Conservation (phyloP, 1,139 yeast genomes). For the Sugiyamaella neomexicana region DNA sequence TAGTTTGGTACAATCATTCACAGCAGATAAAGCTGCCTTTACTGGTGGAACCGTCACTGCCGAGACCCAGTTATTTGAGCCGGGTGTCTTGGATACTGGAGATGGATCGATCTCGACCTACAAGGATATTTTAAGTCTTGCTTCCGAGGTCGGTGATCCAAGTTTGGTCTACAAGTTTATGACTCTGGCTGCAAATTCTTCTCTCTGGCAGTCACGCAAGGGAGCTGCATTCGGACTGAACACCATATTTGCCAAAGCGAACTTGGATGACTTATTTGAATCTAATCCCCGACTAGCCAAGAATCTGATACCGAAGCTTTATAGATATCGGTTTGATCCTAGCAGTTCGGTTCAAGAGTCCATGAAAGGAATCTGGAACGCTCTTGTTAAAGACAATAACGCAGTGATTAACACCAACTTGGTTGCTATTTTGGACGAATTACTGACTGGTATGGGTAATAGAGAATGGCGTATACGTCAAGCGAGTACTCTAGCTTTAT, state of each 20-base stretch:
- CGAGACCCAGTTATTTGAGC: slow-evolving; percentile 84
- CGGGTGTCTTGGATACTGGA: slow-evolving; percentile 74
- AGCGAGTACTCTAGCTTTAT: slow-evolving; percentile 76
- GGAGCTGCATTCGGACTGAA: slow-evolving; percentile 95
- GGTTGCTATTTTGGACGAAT: slow-evolving; percentile 60
- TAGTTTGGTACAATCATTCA: slow-evolving; percentile 74
- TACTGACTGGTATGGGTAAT: slow-evolving; percentile 69
- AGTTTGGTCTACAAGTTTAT: slow-evolving; percentile 89
- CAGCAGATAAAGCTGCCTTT: slow-evolving; percentile 58
- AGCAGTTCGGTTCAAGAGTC: slow-evolving; percentile 69
- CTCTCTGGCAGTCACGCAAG: slow-evolving; percentile 88
- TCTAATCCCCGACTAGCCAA: slow-evolving; percentile 56
- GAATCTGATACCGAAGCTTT: slow-evolving; percentile 76
- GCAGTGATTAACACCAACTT: slow-evolving; percentile 56
- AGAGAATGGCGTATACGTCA: slow-evolving; percentile 94
- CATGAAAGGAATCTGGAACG: slow-evolving; percentile 87
- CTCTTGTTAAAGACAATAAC: slow-evolving; percentile 64
- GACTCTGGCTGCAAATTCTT: slow-evolving; percentile 86
- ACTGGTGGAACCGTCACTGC: slow-evolving; percentile 67
- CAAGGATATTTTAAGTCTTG: slow-evolving; percentile 71
- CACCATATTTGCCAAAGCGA: slow-evolving; percentile 74
- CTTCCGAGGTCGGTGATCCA: slow-evolving; percentile 95
- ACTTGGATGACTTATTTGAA: slow-evolving; percentile 62
- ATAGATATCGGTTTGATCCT: slow-evolving; percentile 85
- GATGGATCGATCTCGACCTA: slow-evolving; percentile 89